Conservation (phyloP, 2,329 filamentous ascomycete species). For the Emergomyces orientalis region DNA sequence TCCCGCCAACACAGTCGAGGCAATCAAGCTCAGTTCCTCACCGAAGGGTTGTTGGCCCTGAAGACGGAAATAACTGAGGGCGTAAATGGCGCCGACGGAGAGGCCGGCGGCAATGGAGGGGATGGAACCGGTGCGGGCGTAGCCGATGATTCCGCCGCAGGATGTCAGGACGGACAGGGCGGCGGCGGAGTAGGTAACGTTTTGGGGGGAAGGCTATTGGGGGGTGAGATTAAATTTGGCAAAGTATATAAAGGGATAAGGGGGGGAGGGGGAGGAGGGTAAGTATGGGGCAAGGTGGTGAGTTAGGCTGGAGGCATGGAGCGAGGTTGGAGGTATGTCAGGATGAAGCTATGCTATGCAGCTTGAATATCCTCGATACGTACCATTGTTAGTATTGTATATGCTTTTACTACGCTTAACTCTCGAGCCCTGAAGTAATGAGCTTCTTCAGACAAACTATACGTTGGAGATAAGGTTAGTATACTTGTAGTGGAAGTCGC, state of each 20-base stretch:
- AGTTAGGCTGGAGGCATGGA: background rate
- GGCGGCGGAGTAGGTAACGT: constrained; percentile 54
- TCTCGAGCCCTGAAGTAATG: background rate
- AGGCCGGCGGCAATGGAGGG: constrained; percentile 80
- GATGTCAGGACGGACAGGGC: constrained; percentile 74
- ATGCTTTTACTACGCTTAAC: background rate
- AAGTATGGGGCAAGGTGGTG: too few species aligned
- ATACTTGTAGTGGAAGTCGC: background rate
- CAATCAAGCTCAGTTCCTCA: constrained; percentile 78
- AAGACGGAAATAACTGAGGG: constrained; percentile 71
- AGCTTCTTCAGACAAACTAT: too few species aligned
- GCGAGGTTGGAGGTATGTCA: background rate
- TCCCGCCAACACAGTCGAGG: constrained; percentile 74
- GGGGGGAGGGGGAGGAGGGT: background rate
- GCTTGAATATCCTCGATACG: background rate
- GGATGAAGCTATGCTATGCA: background rate
- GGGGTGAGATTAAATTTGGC: background rate
- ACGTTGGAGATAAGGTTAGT: background rate
- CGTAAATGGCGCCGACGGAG: constrained; percentile 69
- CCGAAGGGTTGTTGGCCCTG: constrained; percentile 69
- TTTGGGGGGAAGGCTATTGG: constrained; percentile 14
- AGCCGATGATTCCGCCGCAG: constrained; percentile 78
- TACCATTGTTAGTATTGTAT: background rate
- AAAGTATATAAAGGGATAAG: background rate
- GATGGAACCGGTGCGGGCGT: constrained; percentile 70